Percentiles rank a stretch among this genome's conserved stretches.
phyloP scores from a whole-genome alignment of 495 filamentous ascomycete species.

The Penicillium lividum region DNA sequence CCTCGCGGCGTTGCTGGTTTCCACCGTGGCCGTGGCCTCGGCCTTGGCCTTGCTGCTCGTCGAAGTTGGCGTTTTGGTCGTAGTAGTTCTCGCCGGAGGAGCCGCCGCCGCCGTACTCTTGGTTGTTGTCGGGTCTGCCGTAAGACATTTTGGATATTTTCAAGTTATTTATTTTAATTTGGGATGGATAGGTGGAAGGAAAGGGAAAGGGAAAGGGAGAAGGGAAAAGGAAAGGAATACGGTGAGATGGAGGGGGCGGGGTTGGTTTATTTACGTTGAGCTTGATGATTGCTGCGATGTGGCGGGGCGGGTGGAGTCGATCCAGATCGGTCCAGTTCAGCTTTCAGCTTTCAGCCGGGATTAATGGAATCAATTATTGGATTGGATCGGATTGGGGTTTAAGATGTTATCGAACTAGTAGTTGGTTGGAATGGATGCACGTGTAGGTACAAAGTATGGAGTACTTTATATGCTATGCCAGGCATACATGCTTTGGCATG shows the following conservation, averaged over 20 bases:
- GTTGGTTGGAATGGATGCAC: no score
- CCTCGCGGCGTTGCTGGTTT: constrained; percentile 3
- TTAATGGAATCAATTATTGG: background rate
- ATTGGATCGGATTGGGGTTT: background rate
- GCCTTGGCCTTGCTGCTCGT: constrained; percentile 8
- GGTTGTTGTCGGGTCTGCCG: constrained; percentile 3
- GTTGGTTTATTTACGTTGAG: constrained; percentile 12
- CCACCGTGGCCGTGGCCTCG: constrained; percentile 4
- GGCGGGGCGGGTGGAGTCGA: constrained; percentile 10
- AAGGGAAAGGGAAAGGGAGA: background rate
- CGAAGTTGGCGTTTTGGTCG: constrained; percentile 19
- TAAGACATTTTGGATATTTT: constrained; percentile 11
- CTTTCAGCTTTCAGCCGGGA: background rate
- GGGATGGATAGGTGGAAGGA: background rate
- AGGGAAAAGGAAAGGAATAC: background rate
- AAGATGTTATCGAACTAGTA: no score
- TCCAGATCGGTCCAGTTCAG: background rate
- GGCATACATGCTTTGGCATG: background rate
- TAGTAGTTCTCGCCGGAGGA: constrained; percentile 17
- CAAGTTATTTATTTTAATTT: background rate
- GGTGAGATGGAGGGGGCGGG: constrained; percentile 3
- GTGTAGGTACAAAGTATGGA: no score
- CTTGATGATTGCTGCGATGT: constrained; percentile 4
- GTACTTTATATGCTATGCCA: background rate
- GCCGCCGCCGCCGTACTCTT: constrained; percentile 12